phyloP scores from a whole-genome alignment of 1,284 basidiomycete genomes.

The Boletus albobrunnescens region DNA sequence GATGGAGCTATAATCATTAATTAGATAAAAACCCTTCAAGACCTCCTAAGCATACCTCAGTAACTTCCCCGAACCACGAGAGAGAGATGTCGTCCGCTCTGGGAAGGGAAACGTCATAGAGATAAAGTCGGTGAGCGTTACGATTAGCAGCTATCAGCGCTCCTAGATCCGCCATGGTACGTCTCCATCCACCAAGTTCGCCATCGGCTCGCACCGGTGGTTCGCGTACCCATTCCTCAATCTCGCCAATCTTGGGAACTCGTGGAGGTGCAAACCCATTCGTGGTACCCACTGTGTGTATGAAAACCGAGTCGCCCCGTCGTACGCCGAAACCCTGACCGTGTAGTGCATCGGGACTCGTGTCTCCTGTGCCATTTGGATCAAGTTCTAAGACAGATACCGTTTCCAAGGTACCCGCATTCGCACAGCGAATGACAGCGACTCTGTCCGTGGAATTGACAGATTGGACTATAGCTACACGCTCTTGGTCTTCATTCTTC shows the following conservation, averaged over 20 bases:
- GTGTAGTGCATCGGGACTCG: conserved; percentile 39
- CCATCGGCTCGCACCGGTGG: conserved; percentile 47
- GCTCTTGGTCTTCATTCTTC: conserved; percentile 67
- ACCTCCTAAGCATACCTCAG: conserved; percentile 42
- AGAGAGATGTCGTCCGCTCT: conserved; percentile 43
- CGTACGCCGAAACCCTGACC: conserved; percentile 59
- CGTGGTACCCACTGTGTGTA: conserved; percentile 59
- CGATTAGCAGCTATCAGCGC: conserved; percentile 51
- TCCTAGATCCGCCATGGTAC: conserved; percentile 64
- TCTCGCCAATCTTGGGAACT: conserved; percentile 75
- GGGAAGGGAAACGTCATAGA: conserved; percentile 47
- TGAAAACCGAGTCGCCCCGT: conserved; percentile 80
- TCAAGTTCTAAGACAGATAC: conserved; percentile 87
- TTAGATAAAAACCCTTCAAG: conserved; percentile 3
- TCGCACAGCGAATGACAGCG: conserved; percentile 57
- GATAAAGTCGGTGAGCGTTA: conserved; percentile 35
- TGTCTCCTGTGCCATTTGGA: conserved; percentile 65
- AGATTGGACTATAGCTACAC: conserved; percentile 74
- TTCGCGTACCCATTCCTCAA: conserved; percentile 74
- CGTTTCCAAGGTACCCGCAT: conserved; percentile 54
- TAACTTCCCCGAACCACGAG: conserved; percentile 78
- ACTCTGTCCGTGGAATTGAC: conserved; percentile 73
- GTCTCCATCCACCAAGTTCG: conserved; percentile 61
- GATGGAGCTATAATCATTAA: conserved; percentile 47
- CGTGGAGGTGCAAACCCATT: conserved; percentile 65